Evolutionary conservation across 176 grass and related monocot species (phyloP), one percentile per base, ranked within the genome.

Genomic region (Carex myosuroides): DNA sequence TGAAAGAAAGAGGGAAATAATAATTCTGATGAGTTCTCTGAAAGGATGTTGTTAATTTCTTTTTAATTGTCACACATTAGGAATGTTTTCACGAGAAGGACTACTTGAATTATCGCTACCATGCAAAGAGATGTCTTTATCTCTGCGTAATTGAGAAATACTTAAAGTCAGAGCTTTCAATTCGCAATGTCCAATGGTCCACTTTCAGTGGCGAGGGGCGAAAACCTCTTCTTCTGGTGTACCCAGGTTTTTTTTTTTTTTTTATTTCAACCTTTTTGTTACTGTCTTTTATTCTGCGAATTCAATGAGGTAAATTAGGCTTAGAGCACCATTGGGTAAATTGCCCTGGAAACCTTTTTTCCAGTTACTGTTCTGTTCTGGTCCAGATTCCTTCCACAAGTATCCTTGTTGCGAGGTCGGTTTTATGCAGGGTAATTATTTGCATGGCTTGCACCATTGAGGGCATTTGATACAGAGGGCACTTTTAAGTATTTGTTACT

Each of bases 41-140:
- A 70, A 37, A 56, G 64, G 21, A 86, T 84, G 57, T 88, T 53
- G 50, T 70, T 70, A 62, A 21, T 89, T 20, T 37, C 56, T 8
- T 13, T 87, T 70, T 79, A 57, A 64, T 89, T 46, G 21, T 13
- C 8, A 46, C 42, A 64, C 13, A 59, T 63, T 65, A 98, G 96
- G 91, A 93, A 85, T 98, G 96, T 32, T 98, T 98, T 89, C 89
- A 95, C 17, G 91, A 95, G 87, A 98, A 98, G 81, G 96, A 95
- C 85, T 95, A 92, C 64, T 35, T 98, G 68, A 98, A 98, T 83
- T 88, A 98, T 85, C 86, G 83, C 16, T 98, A 98, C 78, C 93
- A 98, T 81, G 96, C 93, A 84, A 98, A 98, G 85, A 93, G 93
- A 80, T 90, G 88, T 64, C 83, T 98, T 85, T 98, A 95, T 68